These are phyloP conservation scores for Pisolithus albus DNA, from an alignment of 768 basidiomycete genomes.

Conservation along the genomic window DNA sequence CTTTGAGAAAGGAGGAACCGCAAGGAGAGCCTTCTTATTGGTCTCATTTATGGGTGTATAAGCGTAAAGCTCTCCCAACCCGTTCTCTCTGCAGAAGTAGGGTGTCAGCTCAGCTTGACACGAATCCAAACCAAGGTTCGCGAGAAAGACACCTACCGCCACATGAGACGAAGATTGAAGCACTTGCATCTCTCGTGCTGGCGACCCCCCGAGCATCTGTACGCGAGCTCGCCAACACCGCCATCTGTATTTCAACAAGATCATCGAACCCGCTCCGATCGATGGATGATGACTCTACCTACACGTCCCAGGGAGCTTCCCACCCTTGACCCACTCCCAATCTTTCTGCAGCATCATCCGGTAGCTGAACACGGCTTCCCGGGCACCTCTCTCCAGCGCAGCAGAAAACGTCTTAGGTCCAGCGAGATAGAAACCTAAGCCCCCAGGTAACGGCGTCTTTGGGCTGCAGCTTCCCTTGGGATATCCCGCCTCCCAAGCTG, in stretches of 20 bases:
- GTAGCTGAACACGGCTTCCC: conserved; percentile 58
- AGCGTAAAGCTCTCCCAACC: conserved; percentile 59
- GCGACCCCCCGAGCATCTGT: conserved; percentile 63
- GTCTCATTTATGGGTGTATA: conserved; percentile 50
- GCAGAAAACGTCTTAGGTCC: conserved; percentile 43
- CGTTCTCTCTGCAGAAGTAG: conserved; percentile 34
- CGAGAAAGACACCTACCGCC: conserved; percentile 41
- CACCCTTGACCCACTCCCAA: conserved; percentile 68
- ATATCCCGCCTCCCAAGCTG: conserved; percentile 59
- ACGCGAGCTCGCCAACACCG: conserved; percentile 49
- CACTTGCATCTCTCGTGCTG: conserved; percentile 56
- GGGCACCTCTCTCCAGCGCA: conserved; percentile 33
- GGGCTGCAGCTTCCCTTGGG: conserved; percentile 59
- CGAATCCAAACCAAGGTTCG: not conserved
- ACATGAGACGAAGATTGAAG: conserved; percentile 69
- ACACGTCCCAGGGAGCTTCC: conserved; percentile 72
- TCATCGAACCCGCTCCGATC: not conserved
- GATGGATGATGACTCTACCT: conserved; percentile 23
- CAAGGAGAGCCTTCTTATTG: conserved; percentile 38
- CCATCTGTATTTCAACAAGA: conserved; percentile 38
- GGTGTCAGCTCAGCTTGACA: not conserved
- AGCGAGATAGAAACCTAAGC: conserved; percentile 63
- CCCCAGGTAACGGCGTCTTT: conserved; percentile 42
- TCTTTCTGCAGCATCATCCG: conserved; percentile 55
- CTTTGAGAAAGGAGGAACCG: conserved; percentile 43